These are phyloP conservation scores for Hypsizygus marmoreus DNA, from an alignment of 768 basidiomycete genomes.

Conservation along the genomic window DNA sequence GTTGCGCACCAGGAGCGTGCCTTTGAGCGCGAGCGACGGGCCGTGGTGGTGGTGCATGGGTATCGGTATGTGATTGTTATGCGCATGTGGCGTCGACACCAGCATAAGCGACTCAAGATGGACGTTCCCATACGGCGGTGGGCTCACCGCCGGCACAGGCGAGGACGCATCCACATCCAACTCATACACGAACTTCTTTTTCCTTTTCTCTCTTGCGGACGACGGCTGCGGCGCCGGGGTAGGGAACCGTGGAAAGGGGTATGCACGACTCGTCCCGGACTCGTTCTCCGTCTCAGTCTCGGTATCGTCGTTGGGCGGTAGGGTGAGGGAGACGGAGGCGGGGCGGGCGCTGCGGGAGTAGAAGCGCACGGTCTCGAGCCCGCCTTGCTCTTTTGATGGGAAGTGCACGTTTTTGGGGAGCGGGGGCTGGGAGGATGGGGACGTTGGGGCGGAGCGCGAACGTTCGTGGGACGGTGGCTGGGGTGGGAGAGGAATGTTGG, in stretches of 20 bases:
- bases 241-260: slow-evolving; percentile 25
- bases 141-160: slow-evolving; percentile 25
- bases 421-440: slow-evolving; percentile 33
- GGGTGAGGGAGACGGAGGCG: slow-evolving; percentile 44
- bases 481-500: slow-evolving; percentile 43
- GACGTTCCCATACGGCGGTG: slow-evolving; percentile 27
- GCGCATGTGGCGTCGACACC: slow-evolving; percentile 10
- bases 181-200: slow-evolving; percentile 15
- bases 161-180: slow-evolving; percentile 24
- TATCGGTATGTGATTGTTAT: too few relatives aligned
- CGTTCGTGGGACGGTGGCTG: slow-evolving; percentile 30
- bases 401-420: slow-evolving; percentile 87
- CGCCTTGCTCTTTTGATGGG: slow-evolving; percentile 62
- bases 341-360: slow-evolving; percentile 73
- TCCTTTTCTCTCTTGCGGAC: slow-evolving; percentile 3
- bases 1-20: slow-evolving; percentile 84
- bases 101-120: slow-evolving; percentile 31
- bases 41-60: slow-evolving; percentile 6
- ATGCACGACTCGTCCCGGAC: slow-evolving; percentile 19
- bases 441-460: slow-evolving; percentile 60
- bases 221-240: slow-evolving; percentile 5
- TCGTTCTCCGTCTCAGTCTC: slow-evolving; percentile 51
- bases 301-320: slow-evolving; percentile 35
- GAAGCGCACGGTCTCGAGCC: slow-evolving; percentile 60
- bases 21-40: slow-evolving; percentile 48